Evolutionary conservation across 371 early-diverging fungal species (phyloP).

Genomic region (Zopfochytrium polystomum): DNA sequence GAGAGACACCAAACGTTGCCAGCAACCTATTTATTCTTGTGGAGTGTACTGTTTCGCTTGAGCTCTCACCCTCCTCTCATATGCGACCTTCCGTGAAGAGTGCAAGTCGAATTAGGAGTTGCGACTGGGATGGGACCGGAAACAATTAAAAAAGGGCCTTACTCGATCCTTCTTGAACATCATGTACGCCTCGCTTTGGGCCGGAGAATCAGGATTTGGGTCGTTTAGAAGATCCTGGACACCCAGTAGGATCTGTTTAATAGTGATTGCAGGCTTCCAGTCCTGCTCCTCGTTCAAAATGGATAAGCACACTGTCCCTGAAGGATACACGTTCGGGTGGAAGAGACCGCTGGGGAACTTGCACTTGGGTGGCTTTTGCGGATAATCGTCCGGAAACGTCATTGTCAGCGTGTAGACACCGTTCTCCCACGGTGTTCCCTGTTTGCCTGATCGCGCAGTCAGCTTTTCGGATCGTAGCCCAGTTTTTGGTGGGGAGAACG

Average conservation of each 20-base stretch:
- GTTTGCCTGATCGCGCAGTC: too few species aligned
- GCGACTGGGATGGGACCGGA: slow-evolving; percentile 44
- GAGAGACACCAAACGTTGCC: too few species aligned
- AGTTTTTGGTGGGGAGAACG: slow-evolving; percentile 24
- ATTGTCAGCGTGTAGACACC: slow-evolving; percentile 92
- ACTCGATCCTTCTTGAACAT: slow-evolving; percentile 68
- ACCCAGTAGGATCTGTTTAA: slow-evolving; percentile 87
- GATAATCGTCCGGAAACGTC: slow-evolving; percentile 85
- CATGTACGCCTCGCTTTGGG: slow-evolving; percentile 90
- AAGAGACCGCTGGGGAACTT: slow-evolving; percentile 86
- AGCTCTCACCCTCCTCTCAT: neutral
- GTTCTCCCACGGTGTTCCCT: slow-evolving; percentile 91
- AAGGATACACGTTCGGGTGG: slow-evolving; percentile 99
- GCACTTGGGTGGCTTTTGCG: slow-evolving; percentile 54
- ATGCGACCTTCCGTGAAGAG: neutral
- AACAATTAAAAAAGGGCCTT: neutral
- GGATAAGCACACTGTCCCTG: slow-evolving; percentile 98
- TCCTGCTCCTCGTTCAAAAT: slow-evolving; percentile 95
- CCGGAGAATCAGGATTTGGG: slow-evolving; percentile 95
- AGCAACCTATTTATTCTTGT: too few species aligned
- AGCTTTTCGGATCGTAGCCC: too few species aligned
- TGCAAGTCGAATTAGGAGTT: slow-evolving; percentile 33
- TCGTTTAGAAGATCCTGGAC: slow-evolving; percentile 85
- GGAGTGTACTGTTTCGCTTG: slow-evolving; percentile 1
- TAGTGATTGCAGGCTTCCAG: slow-evolving; percentile 97